Conservation (phyloP, 1,284 basidiomycete species). For the Apiotrichum brassicae region DNA sequence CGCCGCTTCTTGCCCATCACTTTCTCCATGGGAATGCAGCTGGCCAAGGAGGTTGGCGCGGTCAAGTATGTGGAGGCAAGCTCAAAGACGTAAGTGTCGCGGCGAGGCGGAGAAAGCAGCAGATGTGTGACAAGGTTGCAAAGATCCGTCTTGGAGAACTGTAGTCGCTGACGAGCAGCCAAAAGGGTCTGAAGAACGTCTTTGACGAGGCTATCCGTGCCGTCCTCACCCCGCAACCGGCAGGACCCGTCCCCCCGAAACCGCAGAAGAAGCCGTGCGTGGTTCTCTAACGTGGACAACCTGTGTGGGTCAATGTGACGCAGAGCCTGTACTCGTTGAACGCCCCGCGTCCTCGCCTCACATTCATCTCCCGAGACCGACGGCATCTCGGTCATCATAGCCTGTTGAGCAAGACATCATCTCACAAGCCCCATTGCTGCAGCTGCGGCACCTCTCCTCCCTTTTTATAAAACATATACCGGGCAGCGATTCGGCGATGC, state of each 20-base stretch:
- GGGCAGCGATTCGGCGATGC: background rate
- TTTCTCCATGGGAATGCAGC: conserved; percentile 37
- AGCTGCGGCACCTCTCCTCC: too few relatives aligned
- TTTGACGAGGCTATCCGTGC: conserved; percentile 91
- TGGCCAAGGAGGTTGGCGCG: conserved; percentile 82
- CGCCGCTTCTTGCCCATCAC: conserved; percentile 92
- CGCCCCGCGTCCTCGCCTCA: too few relatives aligned
- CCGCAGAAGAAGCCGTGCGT: conserved; percentile 41
- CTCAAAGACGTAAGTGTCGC: conserved; percentile 61
- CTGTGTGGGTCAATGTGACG: too few relatives aligned
- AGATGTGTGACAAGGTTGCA: too few relatives aligned
- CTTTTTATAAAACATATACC: too few relatives aligned
- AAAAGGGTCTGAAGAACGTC: conserved; percentile 57
- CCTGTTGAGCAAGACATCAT: too few relatives aligned
- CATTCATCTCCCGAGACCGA: too few relatives aligned
- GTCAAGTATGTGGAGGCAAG: conserved; percentile 97
- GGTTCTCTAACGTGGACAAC: conserved; percentile 40
- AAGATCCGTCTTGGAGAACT: too few relatives aligned
- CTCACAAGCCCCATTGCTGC: too few relatives aligned
- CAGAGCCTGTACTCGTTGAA: too few relatives aligned
- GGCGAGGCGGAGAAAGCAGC: too few relatives aligned
- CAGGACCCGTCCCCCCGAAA: conserved; percentile 8
- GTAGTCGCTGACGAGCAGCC: conserved; percentile 17
- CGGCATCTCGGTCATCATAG: too few relatives aligned
- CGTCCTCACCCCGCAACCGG: conserved; percentile 46